These are phyloP conservation scores for Cryptosporidium ubiquitum DNA, from an alignment of 169 alveolate species.

Conservation along the genomic window DNA sequence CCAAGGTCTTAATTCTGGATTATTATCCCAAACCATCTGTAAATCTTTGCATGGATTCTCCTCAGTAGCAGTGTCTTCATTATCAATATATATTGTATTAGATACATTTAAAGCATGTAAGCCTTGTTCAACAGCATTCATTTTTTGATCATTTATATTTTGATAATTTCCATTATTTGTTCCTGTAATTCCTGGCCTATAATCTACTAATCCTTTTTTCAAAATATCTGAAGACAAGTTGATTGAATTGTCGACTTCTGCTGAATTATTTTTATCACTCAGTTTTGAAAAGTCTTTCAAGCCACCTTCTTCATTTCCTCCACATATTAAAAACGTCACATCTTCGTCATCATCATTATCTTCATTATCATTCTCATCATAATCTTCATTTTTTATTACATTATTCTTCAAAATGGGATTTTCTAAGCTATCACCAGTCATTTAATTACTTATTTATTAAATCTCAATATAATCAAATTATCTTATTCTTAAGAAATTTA, in stretches of 20 bases:
- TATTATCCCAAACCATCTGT: constrained; percentile 56
- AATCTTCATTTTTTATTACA: not conserved
- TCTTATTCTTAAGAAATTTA: not conserved
- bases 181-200: not conserved
- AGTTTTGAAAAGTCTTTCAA: constrained; percentile 20
- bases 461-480: not conserved
- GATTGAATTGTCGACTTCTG: not conserved
- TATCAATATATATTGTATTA: constrained; percentile 34
- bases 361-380: constrained; percentile 9
- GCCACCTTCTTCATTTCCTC: constrained; percentile 33
- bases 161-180: not conserved
- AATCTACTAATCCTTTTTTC: not conserved
- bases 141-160: not conserved
- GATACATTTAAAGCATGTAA: not conserved
- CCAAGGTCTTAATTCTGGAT: constrained; percentile 57
- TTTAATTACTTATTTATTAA: too few species aligned
- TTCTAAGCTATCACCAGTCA: not conserved
- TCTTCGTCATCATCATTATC: constrained; percentile 24
- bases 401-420: too few species aligned
- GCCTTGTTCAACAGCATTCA: not conserved
- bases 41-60: constrained; percentile 41
- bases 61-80: constrained; percentile 10
- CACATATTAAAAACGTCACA: constrained; percentile 33
- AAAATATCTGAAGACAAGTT: constrained; percentile 3
- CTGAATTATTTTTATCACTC: not conserved